Percentiles rank a stretch among this genome's conserved stretches.
Evolutionary conservation across 345 rosid species (phyloP).

Genomic region (Cardamine chenopodiifolia): DNA sequence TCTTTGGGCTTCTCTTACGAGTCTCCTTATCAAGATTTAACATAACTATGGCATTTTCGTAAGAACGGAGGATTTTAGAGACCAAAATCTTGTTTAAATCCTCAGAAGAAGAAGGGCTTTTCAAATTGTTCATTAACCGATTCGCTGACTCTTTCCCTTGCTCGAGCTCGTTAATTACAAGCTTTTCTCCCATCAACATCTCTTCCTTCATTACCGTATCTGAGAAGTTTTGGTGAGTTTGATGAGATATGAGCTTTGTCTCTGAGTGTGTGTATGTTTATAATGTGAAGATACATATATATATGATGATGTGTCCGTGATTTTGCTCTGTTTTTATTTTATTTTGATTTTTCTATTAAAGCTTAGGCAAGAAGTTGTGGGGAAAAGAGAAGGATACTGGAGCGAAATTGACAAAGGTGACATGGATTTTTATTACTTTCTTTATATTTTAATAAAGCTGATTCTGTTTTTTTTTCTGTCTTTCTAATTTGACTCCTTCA

Average conservation of each 20-base stretch:
- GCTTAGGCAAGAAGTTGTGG: slow-evolving; percentile 34
- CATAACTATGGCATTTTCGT: slow-evolving; percentile 61
- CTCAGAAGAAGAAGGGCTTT: slow-evolving; percentile 39
- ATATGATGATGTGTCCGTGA: slow-evolving; percentile 4
- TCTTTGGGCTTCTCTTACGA: slow-evolving; percentile 29
- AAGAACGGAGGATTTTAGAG: slow-evolving; percentile 53
- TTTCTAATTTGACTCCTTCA: slow-evolving; percentile 9
- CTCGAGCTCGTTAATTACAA: slow-evolving; percentile 55
- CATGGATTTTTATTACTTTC: not conserved
- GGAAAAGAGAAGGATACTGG: slow-evolving; percentile 32
- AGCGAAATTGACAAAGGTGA: slow-evolving; percentile 25
- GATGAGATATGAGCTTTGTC: slow-evolving; percentile 22
- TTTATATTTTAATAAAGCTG: not conserved
- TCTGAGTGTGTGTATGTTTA: not conserved
- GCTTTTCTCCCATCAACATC: slow-evolving; percentile 45
- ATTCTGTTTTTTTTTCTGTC: not conserved
- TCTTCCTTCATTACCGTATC: slow-evolving; percentile 14
- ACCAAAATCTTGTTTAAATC: slow-evolving; percentile 46
- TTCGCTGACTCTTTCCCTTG: slow-evolving; percentile 60
- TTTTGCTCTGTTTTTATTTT: not conserved
- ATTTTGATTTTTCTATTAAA: not conserved
- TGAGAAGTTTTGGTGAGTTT: slow-evolving; percentile 6
- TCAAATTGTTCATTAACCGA: slow-evolving; percentile 50
- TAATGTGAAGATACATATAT: not conserved
- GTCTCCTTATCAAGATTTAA: slow-evolving; percentile 37